phyloP scores from a whole-genome alignment of 2,329 filamentous ascomycete genomes.

The Aspergillus sp. region DNA sequence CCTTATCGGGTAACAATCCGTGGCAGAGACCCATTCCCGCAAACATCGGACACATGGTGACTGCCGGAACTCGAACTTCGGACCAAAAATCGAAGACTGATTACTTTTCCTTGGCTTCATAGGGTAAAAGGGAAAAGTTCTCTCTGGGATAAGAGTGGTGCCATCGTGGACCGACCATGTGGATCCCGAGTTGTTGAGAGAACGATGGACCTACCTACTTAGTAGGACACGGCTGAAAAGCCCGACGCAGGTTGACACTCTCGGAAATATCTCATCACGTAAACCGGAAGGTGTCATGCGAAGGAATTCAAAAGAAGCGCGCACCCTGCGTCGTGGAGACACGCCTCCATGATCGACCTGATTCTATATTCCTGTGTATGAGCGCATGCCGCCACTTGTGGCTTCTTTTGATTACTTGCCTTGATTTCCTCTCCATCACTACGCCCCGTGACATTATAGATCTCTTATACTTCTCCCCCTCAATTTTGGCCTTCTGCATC shows the following conservation, averaged over 20 bases:
- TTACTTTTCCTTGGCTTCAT: background rate
- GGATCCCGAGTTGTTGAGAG: constrained; percentile 7
- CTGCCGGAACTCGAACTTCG: background rate
- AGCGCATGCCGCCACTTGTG: background rate
- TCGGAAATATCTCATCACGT: constrained; percentile 15
- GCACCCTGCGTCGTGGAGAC: constrained; percentile 10
- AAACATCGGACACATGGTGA: background rate
- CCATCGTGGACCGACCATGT: constrained; percentile 14
- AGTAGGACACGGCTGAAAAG: constrained; percentile 10
- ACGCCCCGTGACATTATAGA: background rate
- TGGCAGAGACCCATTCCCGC: constrained; percentile 8
- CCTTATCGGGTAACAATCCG: constrained; percentile 9
- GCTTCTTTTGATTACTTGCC: background rate
- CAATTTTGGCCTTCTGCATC: background rate
- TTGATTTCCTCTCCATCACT: background rate
- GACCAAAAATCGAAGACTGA: background rate
- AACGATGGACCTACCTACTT: constrained; percentile 6
- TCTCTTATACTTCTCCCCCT: background rate
- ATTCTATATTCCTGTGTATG: constrained; percentile 9
- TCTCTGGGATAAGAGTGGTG: constrained; percentile 6
- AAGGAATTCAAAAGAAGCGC: constrained; percentile 20
- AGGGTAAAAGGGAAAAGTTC: background rate
- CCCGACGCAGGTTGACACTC: constrained; percentile 19
- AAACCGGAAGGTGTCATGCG: constrained; percentile 17
- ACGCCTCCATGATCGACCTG: constrained; percentile 3